Evolutionary conservation across 495 filamentous ascomycete genomes (phyloP).

Genomic region (Neurospora intermedia): DNA sequence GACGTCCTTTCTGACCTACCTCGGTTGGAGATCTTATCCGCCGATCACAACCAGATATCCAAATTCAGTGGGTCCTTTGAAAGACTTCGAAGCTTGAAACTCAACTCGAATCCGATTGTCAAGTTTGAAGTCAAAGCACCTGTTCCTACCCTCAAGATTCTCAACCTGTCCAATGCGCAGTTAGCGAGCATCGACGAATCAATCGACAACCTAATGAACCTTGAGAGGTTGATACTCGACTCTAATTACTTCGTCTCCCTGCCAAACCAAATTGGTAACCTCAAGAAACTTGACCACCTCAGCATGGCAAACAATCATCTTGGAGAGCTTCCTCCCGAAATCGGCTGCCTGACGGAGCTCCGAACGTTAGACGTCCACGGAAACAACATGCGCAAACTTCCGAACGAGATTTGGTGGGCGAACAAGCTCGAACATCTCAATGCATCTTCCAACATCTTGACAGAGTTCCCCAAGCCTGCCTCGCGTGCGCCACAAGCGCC

Average conservation of each 20-base stretch:
- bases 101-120: slow-evolving; percentile 90
- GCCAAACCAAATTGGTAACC: slow-evolving; percentile 69
- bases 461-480: slow-evolving; percentile 77
- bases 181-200: slow-evolving; percentile 76
- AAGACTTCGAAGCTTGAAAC: slow-evolving; percentile 66
- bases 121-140: slow-evolving; percentile 73
- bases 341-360: slow-evolving; percentile 77
- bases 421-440: slow-evolving; percentile 83
- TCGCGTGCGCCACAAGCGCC: slow-evolving; percentile 49
- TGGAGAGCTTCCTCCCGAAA: slow-evolving; percentile 66
- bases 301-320: slow-evolving; percentile 89
- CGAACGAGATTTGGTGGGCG: slow-evolving; percentile 88
- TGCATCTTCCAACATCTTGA: slow-evolving; percentile 85
- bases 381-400: slow-evolving; percentile 81
- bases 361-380: slow-evolving; percentile 77
- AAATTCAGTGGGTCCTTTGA: slow-evolving; percentile 79
- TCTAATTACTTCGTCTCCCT: slow-evolving; percentile 92
- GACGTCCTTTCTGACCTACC: slow-evolving; percentile 75
- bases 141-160: slow-evolving; percentile 67
- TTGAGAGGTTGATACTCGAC: slow-evolving; percentile 80
- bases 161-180: slow-evolving; percentile 83
- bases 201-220: slow-evolving; percentile 75
- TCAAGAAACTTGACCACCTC: slow-evolving; percentile 77
- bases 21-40: slow-evolving; percentile 71
- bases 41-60: slow-evolving; percentile 85